phyloP scores from a whole-genome alignment of 192 early-diverging fungal genomes.

The Phlyctochytrium planicorne region DNA sequence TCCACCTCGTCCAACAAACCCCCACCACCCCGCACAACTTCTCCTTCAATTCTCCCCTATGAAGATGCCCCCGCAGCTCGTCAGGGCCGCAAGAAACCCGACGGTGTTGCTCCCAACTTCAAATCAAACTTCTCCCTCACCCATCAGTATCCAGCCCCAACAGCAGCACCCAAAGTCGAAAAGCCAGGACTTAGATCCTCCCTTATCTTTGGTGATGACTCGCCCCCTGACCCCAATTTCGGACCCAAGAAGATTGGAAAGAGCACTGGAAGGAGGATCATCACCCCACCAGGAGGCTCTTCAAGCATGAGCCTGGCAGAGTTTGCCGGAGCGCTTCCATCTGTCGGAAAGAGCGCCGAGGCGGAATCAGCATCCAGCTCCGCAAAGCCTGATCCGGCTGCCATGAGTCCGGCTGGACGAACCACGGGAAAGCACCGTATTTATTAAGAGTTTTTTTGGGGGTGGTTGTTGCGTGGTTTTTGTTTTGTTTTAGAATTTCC shows the following conservation, averaged over 20 bases:
- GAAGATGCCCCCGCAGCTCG: neutral
- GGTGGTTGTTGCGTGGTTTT: neutral
- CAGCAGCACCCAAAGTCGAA: neutral
- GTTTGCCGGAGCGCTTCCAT: constrained; percentile 5
- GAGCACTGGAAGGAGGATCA: constrained; percentile 5
- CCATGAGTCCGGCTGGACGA: constrained; percentile 6
- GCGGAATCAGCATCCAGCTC: neutral
- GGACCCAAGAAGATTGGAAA: constrained; percentile 12
- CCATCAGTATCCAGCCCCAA: neutral
- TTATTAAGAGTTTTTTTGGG: constrained; percentile 8
- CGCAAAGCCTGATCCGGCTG: constrained; percentile 9
- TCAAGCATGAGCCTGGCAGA: constrained; percentile 10
- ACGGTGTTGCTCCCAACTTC: constrained; percentile 9
- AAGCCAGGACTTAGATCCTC: neutral
- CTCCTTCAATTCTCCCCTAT: neutral
- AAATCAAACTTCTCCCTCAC: constrained; percentile 3
- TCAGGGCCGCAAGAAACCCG: neutral
- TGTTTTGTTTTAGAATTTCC: no score
- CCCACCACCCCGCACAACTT: neutral
- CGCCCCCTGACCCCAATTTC: constrained; percentile 13
- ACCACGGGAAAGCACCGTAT: constrained; percentile 17
- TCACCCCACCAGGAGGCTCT: constrained; percentile 1
- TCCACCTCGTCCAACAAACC: neutral
- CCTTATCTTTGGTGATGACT: constrained; percentile 14
- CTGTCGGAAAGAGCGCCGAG: no score